Evolutionary conservation across 805 yeast species (phyloP).

Genomic region (Lachancea sp.): DNA sequence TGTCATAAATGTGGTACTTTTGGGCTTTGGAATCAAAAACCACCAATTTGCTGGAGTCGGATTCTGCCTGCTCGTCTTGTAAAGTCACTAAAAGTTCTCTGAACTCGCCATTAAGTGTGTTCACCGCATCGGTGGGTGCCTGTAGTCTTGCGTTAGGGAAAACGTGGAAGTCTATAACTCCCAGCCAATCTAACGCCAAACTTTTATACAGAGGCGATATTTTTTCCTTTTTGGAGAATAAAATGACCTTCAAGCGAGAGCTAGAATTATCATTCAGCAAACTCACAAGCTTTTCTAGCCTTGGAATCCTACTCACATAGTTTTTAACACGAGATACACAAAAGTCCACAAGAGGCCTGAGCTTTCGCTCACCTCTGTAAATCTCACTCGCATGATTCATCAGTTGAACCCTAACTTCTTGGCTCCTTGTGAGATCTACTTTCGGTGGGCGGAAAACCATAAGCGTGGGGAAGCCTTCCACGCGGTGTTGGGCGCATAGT

Average conservation of each 20-base stretch:
- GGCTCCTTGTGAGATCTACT: conserved; percentile 27
- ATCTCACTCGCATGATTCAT: conserved; percentile 45
- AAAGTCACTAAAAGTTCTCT: conserved; percentile 14
- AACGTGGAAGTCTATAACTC: conserved; percentile 43
- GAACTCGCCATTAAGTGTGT: conserved; percentile 22
- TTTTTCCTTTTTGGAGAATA: conserved; percentile 45
- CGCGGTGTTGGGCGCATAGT: conserved; percentile 57
- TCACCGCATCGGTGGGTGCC: conserved; percentile 2
- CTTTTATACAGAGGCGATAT: conserved; percentile 55
- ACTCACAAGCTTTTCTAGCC: conserved; percentile 31
- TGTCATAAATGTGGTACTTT: conserved; percentile 15
- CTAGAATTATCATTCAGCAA: conserved; percentile 13
- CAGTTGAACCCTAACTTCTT: conserved; percentile 12
- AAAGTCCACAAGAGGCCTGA: conserved; percentile 48
- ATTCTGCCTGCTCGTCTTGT: conserved; percentile 13
- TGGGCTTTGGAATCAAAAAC: conserved; percentile 21
- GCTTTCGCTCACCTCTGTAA: conserved; percentile 56
- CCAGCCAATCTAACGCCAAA: conserved; percentile 64
- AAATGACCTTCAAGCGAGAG: conserved; percentile 38
- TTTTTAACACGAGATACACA: conserved; percentile 56
- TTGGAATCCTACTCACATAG: conserved; percentile 49
- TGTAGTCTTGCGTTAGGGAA: conserved; percentile 29
- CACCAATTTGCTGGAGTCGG: conserved; percentile 18
- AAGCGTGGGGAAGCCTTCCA: conserved; percentile 81
- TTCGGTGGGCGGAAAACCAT: conserved; percentile 81